Evolutionary conservation across 2,329 filamentous ascomycete genomes (phyloP).

Genomic region (Talaromyces islandicus): DNA sequence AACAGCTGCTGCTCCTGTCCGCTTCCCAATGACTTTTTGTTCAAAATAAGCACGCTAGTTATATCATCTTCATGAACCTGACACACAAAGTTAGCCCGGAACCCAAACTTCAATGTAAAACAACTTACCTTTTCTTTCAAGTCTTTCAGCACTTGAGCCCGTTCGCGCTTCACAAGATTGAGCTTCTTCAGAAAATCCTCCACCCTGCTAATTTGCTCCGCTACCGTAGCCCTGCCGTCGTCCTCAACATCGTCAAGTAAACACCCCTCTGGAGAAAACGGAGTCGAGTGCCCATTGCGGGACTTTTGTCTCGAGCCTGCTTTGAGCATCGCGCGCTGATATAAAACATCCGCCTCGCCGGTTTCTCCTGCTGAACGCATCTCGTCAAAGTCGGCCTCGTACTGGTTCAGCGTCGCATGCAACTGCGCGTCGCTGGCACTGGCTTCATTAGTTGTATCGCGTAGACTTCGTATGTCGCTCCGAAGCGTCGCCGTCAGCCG

Average conservation of each 20-base stretch:
- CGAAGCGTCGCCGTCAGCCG: slow-evolving; percentile 81
- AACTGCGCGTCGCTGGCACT: slow-evolving; percentile 79
- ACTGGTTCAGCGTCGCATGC: slow-evolving; percentile 74
- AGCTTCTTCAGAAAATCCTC: slow-evolving; percentile 88
- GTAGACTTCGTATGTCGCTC: slow-evolving; percentile 80
- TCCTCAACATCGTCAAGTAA: slow-evolving; percentile 89
- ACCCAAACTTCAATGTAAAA: not conserved
- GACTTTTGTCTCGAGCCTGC: slow-evolving; percentile 56
- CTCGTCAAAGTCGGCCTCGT: slow-evolving; percentile 85
- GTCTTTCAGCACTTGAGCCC: slow-evolving; percentile 88
- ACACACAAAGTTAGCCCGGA: not conserved
- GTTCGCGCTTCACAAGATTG: slow-evolving; percentile 85
- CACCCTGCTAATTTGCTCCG: slow-evolving; percentile 82
- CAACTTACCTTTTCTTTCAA: slow-evolving; percentile 83
- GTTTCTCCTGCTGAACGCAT: slow-evolving; percentile 86
- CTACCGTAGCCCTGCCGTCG: slow-evolving; percentile 70
- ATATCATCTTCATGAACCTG: slow-evolving; percentile 96
- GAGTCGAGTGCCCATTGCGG: slow-evolving; percentile 54
- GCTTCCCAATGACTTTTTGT: slow-evolving; percentile 83
- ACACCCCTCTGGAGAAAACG: slow-evolving; percentile 61
- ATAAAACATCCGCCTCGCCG: slow-evolving; percentile 81
- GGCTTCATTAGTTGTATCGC: slow-evolving; percentile 84
- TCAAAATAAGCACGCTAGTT: slow-evolving; percentile 91
- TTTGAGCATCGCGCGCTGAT: slow-evolving; percentile 79
- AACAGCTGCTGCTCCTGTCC: slow-evolving; percentile 91